Evolutionary conservation across 148 eudicot species (phyloP).

Genomic region (Mesembryanthemum crystallinum): DNA sequence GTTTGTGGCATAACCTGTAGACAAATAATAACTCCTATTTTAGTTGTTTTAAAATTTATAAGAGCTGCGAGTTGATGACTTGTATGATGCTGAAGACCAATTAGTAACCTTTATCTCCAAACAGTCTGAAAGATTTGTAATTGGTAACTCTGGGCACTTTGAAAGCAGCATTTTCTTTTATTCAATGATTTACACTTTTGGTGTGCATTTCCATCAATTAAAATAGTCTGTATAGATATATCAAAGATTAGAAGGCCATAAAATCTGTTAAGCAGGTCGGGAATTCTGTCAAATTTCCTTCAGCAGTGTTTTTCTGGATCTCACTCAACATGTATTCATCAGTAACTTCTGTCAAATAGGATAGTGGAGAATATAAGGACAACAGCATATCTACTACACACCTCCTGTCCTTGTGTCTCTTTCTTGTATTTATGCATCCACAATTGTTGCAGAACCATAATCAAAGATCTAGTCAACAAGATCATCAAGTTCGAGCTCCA

Average conservation of each 20-base stretch:
- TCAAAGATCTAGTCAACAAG: slow-evolving; percentile 23
- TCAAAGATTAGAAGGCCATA: background rate
- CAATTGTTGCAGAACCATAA: slow-evolving; percentile 6
- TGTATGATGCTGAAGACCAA: background rate
- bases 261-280: background rate
- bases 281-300: background rate
- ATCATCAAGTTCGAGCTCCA: slow-evolving; percentile 25
- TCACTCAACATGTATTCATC: background rate
- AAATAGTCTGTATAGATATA: background rate
- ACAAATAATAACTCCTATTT: too few species aligned
- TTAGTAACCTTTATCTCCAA: background rate
- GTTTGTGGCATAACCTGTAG: background rate
- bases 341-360: background rate
- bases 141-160: background rate
- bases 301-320: background rate
- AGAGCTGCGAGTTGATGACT: background rate
- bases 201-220: background rate
- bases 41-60: background rate
- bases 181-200: background rate
- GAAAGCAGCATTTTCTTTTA: background rate
- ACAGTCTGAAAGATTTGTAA: background rate
- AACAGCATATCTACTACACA: slow-evolving; percentile 7
- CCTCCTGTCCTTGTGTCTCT: background rate
- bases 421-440: slow-evolving; percentile 1
- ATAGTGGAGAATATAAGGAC: background rate